Percentiles rank a stretch among this genome's conserved stretches.
Conservation (phyloP, 2,329 filamentous ascomycete genomes). For the Juglanconis juglandina region DNA sequence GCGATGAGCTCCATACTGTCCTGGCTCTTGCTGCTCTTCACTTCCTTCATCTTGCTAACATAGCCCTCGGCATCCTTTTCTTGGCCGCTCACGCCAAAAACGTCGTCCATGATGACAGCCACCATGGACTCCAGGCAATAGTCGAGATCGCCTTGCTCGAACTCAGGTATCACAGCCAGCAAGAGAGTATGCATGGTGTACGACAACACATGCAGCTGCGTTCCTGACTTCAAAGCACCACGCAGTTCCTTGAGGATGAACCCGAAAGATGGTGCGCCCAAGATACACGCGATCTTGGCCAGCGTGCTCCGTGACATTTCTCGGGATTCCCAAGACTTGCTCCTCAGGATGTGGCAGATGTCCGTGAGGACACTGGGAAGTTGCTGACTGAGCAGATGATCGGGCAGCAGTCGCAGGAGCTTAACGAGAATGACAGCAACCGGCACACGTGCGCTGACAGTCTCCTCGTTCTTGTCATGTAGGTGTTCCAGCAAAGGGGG, state of each 20-base stretch:
- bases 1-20: constrained; percentile 95
- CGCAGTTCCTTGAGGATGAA: constrained; percentile 92
- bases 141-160: constrained; percentile 79
- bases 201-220: constrained; percentile 91
- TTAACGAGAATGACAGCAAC: constrained; percentile 87
- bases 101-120: constrained; percentile 91
- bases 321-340: constrained; percentile 80
- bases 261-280: constrained; percentile 79
- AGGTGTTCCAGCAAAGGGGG: constrained; percentile 80
- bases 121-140: constrained; percentile 79
- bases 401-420: constrained; percentile 75
- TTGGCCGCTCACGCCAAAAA: constrained; percentile 86
- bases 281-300: constrained; percentile 73
- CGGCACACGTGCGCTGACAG: constrained; percentile 87
- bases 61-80: constrained; percentile 98
- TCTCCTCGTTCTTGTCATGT: constrained; percentile 90
- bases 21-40: constrained; percentile 96
- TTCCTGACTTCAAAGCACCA: constrained; percentile 77
- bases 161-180: constrained; percentile 67
- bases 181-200: constrained; percentile 93
- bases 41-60: constrained; percentile 91
- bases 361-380: constrained; percentile 85
- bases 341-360: constrained; percentile 87
- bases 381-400: constrained; percentile 66
- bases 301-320: constrained; percentile 89